These are phyloP conservation scores for Colletotrichum siamense DNA, from an alignment of 2,329 filamentous ascomycete genomes.

Conservation along the genomic window DNA sequence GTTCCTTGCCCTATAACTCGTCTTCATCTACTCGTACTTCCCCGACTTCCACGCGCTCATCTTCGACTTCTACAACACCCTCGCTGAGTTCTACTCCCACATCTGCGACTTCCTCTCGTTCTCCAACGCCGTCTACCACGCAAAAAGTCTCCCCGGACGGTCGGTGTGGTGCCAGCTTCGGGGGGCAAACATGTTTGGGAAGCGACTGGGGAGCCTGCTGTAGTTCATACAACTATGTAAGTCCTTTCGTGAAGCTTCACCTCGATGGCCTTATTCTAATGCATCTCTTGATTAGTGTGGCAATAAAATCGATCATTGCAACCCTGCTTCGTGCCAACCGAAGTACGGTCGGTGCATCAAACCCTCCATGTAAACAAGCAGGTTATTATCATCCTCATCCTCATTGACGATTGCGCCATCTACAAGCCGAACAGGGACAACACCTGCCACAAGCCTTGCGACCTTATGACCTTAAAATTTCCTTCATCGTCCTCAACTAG, in stretches of 20 bases:
- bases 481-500: not conserved
- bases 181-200: not conserved
- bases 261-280: not conserved
- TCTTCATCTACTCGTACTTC: not conserved
- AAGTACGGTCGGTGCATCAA: not conserved
- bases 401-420: not conserved
- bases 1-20: not conserved
- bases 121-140: not conserved
- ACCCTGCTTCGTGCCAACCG: not conserved
- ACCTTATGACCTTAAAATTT: not conserved
- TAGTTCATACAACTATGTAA: not conserved
- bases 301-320: not conserved
- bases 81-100: not conserved
- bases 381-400: not conserved
- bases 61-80: not conserved
- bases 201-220: not conserved
- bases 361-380: not conserved
- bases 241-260: not conserved
- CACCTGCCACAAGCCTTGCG: not conserved
- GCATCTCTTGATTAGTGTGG: not conserved
- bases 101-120: not conserved
- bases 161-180: not conserved
- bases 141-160: not conserved
- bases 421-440: not conserved
- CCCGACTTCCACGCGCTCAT: not conserved